Conservation (phyloP, 257 asterid species). For the Orobanche coerulescens region DNA sequence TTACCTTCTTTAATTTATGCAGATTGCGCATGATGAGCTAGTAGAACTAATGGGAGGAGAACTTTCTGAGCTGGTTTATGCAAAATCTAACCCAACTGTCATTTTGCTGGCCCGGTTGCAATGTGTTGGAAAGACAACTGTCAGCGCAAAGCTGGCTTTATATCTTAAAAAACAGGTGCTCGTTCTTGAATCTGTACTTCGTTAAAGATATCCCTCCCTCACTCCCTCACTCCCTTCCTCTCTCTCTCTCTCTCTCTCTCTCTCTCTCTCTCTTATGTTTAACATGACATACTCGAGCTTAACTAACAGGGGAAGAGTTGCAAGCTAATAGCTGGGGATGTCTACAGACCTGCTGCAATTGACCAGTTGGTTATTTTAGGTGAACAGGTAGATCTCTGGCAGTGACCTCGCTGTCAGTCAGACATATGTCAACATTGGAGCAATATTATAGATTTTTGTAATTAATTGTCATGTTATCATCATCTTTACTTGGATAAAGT, state of each 20-base stretch:
- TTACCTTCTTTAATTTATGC: constrained; percentile 19
- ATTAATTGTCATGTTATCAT: not conserved
- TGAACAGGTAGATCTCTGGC: constrained; percentile 37
- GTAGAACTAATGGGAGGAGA: constrained; percentile 93
- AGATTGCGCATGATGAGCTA: constrained; percentile 86
- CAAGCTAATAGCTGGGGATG: constrained; percentile 97
- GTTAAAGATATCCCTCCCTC: not conserved
- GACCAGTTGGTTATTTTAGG: constrained; percentile 92
- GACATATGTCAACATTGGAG: not conserved
- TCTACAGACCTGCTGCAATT: constrained; percentile 97
- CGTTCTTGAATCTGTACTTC: constrained; percentile 20
- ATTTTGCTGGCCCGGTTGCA: constrained; percentile 93
- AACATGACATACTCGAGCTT: constrained; percentile 22
- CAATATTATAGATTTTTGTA: not conserved
- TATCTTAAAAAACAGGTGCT: constrained; percentile 88
- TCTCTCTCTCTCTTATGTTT: constrained; percentile 12
- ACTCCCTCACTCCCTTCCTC: not conserved
- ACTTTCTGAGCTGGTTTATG: constrained; percentile 80
- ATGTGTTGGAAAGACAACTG: constrained; percentile 99
- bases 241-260: not conserved
- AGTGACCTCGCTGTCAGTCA: constrained; percentile 11
- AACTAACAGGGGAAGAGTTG: constrained; percentile 79
- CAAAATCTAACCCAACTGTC: constrained; percentile 73
- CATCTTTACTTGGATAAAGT: constrained; percentile 3
- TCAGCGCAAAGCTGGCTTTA: constrained; percentile 86